Base-by-base conservation (phyloP, 805 yeast genomes). In the Yamadazyma phyllophila region DNA sequence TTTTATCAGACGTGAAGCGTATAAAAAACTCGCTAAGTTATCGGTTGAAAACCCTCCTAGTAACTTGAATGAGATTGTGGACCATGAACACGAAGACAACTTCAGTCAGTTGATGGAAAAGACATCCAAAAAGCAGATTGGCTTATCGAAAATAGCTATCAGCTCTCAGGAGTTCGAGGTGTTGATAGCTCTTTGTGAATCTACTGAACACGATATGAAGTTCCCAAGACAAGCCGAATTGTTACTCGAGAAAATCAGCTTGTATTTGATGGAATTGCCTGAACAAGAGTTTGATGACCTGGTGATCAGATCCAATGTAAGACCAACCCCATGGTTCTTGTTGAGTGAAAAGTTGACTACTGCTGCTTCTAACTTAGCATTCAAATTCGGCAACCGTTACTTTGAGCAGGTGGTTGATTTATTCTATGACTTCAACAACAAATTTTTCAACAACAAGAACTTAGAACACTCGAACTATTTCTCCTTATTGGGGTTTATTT, bases 151-250 rank as follows among this genome's bases (percentile, higher is more conserved):
- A 4, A 71, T 74, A 13, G 76, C 79, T 12, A 67, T 79, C 48
- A 63, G 79, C 1, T 62, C 70, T 33, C 77, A 74, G 46, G 85
- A 82, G 57, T 69, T 71, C 46, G 86, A 83, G 50, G 73, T 77
- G 4, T 65, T 83, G 47, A 52, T 77, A 37, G 85, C 88, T 0
- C 61, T 85, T 24, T 78, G 84, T 48, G 67, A 67, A 24, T 65
- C 72, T 9, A 57, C 73, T 3, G 45, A 47, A 4, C 63, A 67
- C 7, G 56, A 61, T 8, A 47, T 61, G 40, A 63, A 62, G 30
- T 53, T 56, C 17, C 57, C 60, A 1, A 55, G 51, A 5, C 76
- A 74, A 39, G 81, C 78, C 11, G 57, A 61, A 4, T 46, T 71
- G 24, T 56, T 81, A 14, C 55, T 77, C n/a, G 59, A 67, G 8